A percentile compares a stretch with the other conserved stretches of the same genome.
Evolutionary conservation across 2,329 filamentous ascomycete genomes (phyloP).

Genomic region (Nemania diffusa): DNA sequence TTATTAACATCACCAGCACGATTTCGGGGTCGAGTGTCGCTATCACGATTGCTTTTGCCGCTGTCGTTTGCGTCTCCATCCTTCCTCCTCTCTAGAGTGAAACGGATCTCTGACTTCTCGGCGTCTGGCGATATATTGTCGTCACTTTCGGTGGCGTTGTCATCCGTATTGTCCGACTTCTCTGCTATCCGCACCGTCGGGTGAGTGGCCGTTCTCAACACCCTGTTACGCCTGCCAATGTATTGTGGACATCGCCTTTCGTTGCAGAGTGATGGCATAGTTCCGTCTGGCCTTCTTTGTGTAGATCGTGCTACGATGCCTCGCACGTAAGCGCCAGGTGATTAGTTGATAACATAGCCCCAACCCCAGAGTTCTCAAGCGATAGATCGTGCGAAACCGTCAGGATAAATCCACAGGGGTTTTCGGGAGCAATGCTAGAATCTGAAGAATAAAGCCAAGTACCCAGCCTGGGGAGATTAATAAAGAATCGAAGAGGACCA

Average conservation of each 20-base stretch:
- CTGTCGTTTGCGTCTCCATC: constrained; percentile 2
- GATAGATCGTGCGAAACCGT: constrained; percentile 20
- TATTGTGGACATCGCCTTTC: constrained; percentile 34
- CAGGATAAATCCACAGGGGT: not conserved
- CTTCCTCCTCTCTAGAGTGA: constrained; percentile 27
- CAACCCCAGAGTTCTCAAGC: not conserved
- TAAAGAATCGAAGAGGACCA: constrained; percentile 46
- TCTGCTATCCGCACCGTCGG: constrained; percentile 34
- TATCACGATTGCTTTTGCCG: constrained; percentile 3
- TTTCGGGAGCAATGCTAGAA: not conserved
- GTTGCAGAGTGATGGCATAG: constrained; percentile 43
- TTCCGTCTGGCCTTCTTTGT: constrained; percentile 26
- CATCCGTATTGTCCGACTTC: constrained; percentile 15
- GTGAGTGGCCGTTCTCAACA: constrained; percentile 28
- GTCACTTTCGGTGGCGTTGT: constrained; percentile 30
- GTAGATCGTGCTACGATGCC: constrained; percentile 40
- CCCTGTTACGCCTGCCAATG: constrained; percentile 33
- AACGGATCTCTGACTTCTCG: constrained; percentile 30
- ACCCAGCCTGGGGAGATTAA: constrained; percentile 38
- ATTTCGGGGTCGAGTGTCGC: not conserved
- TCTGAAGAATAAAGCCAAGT: constrained; percentile 28
- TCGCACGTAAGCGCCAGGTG: constrained; percentile 40
- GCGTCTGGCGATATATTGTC: constrained; percentile 33
- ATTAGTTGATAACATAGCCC: constrained; percentile 42
- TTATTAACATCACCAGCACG: not conserved